Evolutionary conservation across 176 grass and related monocot genomes (phyloP).

Genomic region (Cocos nucifera): DNA sequence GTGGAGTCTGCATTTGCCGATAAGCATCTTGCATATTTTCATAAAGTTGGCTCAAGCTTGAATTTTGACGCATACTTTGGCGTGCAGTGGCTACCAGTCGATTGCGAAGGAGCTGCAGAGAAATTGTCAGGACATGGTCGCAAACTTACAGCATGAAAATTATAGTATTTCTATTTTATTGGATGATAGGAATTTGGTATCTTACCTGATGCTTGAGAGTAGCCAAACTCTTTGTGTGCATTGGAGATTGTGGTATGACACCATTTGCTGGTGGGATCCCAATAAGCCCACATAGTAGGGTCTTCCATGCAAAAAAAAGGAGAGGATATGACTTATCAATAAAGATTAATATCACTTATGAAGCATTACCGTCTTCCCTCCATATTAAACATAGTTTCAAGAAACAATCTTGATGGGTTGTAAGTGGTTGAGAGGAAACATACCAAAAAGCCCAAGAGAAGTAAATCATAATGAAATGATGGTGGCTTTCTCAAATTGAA

Average conservation of each 20-base stretch:
- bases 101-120: slow-evolving; percentile 66
- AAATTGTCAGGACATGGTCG: slow-evolving; percentile 7
- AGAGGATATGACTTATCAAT: no score
- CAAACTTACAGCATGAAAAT: no score
- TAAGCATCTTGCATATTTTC: slow-evolving; percentile 87
- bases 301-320: slow-evolving; percentile 38
- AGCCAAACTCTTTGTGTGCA: slow-evolving; percentile 98
- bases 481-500: slow-evolving; percentile 97
- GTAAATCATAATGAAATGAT: slow-evolving; percentile 94
- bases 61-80: slow-evolving; percentile 68
- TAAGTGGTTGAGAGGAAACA: background rate
- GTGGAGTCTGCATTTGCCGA: slow-evolving; percentile 81
- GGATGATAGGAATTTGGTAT: background rate
- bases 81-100: slow-evolving; percentile 60
- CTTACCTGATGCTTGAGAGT: slow-evolving; percentile 96
- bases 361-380: no score
- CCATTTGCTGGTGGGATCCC: slow-evolving; percentile 97
- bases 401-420: no score
- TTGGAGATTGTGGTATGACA: slow-evolving; percentile 96
- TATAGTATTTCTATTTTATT: no score
- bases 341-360: no score
- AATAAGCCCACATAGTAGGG: slow-evolving; percentile 83
- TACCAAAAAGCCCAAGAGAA: slow-evolving; percentile 97
- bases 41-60: slow-evolving; percentile 82
- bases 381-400: no score